Conservation (phyloP, 2,329 filamentous ascomycete genomes). For the Verticillium dahliae region DNA sequence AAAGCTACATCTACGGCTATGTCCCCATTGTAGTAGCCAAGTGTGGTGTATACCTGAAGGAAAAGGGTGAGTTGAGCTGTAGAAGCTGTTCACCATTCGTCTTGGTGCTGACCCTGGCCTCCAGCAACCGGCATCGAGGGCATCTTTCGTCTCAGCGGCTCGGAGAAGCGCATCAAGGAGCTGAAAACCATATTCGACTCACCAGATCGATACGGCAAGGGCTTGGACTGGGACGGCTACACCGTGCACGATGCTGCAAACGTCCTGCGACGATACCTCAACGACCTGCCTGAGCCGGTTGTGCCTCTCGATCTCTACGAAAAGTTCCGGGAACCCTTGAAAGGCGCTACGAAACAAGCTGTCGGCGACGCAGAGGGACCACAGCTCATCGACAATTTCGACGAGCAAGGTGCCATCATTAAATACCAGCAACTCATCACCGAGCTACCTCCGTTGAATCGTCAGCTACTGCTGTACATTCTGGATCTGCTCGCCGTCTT, state of each 20-base stretch:
- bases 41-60: constrained; percentile 94
- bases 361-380: constrained; percentile 62
- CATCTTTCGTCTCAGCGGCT: constrained; percentile 92
- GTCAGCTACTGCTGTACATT: constrained; percentile 90
- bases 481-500: constrained; percentile 94
- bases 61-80: constrained; percentile 67
- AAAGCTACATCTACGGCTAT: constrained; percentile 97
- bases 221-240: constrained; percentile 93
- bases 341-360: constrained; percentile 63
- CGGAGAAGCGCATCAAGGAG: constrained; percentile 97
- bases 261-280: constrained; percentile 89
- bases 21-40: constrained; percentile 98
- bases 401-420: constrained; percentile 65
- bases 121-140: constrained; percentile 89
- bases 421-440: constrained; percentile 89
- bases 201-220: constrained; percentile 92
- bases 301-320: constrained; percentile 93
- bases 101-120: constrained; percentile 21
- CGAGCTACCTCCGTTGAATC: constrained; percentile 84
- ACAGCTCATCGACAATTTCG: constrained; percentile 60
- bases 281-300: constrained; percentile 92
- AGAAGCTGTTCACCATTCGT: not conserved
- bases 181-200: constrained; percentile 88
- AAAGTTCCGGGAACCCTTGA: constrained; percentile 78
- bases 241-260: constrained; percentile 98